Evolutionary conservation across 495 filamentous ascomycete genomes (phyloP).

Genomic region (Penicillium paxilli): DNA sequence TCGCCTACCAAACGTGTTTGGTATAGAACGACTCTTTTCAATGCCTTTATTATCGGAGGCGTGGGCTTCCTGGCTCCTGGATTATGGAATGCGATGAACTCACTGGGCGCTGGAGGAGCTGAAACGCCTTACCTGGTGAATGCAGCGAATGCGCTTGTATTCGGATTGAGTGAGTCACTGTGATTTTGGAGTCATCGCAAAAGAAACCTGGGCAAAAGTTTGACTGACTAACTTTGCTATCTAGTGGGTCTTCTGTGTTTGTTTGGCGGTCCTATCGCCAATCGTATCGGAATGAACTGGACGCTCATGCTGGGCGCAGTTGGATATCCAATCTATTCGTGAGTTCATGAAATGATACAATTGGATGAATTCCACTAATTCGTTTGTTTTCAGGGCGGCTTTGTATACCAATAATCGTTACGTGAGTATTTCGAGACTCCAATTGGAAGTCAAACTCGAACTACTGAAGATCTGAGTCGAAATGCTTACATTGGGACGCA

Average conservation of each 20-base stretch:
- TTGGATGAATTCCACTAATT: conserved; percentile 30
- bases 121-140: conserved; percentile 61
- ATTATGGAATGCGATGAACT: conserved; percentile 61
- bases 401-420: conserved; percentile 68
- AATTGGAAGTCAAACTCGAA: neutral
- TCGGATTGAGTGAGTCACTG: conserved; percentile 33
- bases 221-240: conserved; percentile 7
- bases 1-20: conserved; percentile 35
- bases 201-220: neutral
- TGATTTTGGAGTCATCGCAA: neutral
- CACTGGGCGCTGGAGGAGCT: conserved; percentile 63
- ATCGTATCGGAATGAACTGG: conserved; percentile 60
- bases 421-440: conserved; percentile 12
- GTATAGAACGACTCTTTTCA: conserved; percentile 62
- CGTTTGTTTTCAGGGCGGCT: conserved; percentile 38
- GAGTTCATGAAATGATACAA: neutral
- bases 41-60: conserved; percentile 46
- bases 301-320: conserved; percentile 58
- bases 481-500: conserved; percentile 8
- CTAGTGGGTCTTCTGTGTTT: conserved; percentile 60
- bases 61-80: conserved; percentile 40
- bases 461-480: neutral
- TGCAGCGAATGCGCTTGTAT: conserved; percentile 64
- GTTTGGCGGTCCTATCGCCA: conserved; percentile 52
- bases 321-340: conserved; percentile 41